Conservation (phyloP, 2,329 filamentous ascomycete species). For the Neospermospora avenae region DNA sequence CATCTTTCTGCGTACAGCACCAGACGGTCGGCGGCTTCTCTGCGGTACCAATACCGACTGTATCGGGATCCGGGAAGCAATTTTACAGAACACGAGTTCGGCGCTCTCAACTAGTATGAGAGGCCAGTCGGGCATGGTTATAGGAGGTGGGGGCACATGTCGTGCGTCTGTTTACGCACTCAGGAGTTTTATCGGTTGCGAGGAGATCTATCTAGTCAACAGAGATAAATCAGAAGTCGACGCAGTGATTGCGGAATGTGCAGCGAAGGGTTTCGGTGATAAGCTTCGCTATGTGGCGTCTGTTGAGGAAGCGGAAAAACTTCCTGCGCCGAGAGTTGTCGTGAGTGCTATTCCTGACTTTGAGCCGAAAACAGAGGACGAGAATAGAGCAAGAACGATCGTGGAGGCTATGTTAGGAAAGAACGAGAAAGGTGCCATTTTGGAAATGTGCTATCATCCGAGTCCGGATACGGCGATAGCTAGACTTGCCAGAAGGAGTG, state of each 20-base stretch:
- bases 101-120: constrained; percentile 46
- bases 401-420: constrained; percentile 39
- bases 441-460: constrained; percentile 36
- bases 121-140: constrained; percentile 64
- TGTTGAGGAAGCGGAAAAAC: constrained; percentile 53
- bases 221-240: constrained; percentile 65
- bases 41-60: constrained; percentile 82
- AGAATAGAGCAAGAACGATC: constrained; percentile 52
- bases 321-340: constrained; percentile 62
- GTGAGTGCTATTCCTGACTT: constrained; percentile 76
- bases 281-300: constrained; percentile 59
- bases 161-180: constrained; percentile 74
- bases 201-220: constrained; percentile 73
- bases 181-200: constrained; percentile 64
- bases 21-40: constrained; percentile 37
- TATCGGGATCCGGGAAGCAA: constrained; percentile 71
- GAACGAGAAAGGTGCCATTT: constrained; percentile 32
- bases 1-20: constrained; percentile 58
- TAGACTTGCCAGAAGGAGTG: constrained; percentile 14
- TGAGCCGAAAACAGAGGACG: constrained; percentile 60
- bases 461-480: constrained; percentile 29
- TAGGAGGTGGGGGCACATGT: constrained; percentile 78
- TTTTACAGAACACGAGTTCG: constrained; percentile 54
- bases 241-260: constrained; percentile 63
- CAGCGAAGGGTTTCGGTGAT: constrained; percentile 54